Evolutionary conservation across 163 green algal species (phyloP).

Genomic region (Scenedesmus sp.): DNA sequence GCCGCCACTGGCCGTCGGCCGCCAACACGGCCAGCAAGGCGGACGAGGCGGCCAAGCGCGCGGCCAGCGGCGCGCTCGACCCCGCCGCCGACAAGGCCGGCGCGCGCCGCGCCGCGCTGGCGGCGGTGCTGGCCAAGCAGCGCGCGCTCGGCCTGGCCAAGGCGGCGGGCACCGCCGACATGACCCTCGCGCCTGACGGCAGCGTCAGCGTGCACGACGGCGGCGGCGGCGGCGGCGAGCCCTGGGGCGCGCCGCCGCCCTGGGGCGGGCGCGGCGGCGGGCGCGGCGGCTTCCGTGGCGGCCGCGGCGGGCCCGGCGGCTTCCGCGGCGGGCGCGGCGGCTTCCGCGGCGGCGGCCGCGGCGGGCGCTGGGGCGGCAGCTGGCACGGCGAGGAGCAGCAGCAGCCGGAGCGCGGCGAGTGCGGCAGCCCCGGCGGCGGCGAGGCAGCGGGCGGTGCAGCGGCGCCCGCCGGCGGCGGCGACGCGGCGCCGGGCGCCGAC

Average conservation of each 20-base stretch:
- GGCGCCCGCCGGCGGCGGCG: no score
- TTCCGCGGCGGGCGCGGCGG: not conserved
- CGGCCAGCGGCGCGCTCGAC: conserved; percentile 29
- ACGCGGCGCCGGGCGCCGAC: not conserved
- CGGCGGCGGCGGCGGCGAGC: not conserved
- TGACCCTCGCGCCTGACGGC: conserved; percentile 12
- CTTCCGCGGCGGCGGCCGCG: not conserved
- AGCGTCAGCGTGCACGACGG: conserved; percentile 2
- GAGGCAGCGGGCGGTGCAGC: no score
- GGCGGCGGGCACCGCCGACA: conserved; percentile 44
- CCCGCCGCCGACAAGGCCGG: not conserved
- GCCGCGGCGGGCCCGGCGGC: not conserved
- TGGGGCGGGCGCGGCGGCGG: not conserved
- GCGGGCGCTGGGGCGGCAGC: not conserved
- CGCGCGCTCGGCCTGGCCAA: conserved; percentile 47
- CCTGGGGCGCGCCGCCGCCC: not conserved
- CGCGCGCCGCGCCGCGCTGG: conserved; percentile 25
- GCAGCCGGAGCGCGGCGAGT: not conserved
- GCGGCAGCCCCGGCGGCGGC: not conserved
- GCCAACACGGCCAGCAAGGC: conserved; percentile 46
- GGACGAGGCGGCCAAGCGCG: not conserved
- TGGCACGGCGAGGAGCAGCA: no score
- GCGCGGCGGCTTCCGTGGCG: not conserved
- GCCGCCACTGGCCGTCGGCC: conserved; percentile 48
- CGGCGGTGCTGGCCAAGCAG: conserved; percentile 46